phyloP scores from a whole-genome alignment of 2,329 filamentous ascomycete species.

The Aspergillus proliferans region DNA sequence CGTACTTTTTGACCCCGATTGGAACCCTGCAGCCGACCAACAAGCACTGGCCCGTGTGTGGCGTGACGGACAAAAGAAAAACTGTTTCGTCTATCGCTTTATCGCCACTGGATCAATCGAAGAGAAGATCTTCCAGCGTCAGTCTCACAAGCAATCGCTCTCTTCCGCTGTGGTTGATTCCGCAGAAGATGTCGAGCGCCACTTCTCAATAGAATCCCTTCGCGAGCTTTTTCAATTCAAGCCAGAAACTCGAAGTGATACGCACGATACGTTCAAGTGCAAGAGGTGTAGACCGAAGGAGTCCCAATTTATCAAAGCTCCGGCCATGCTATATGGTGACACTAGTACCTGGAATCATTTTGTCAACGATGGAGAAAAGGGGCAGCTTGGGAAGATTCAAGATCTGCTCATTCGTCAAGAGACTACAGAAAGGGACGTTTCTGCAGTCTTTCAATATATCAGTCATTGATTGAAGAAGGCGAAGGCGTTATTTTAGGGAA shows the following conservation, averaged over 20 bases:
- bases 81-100: constrained; percentile 99
- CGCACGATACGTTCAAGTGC: constrained; percentile 98
- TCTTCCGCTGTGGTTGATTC: constrained; percentile 96
- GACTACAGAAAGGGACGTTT: constrained; percentile 69
- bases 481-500: not conserved
- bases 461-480: constrained; percentile 58
- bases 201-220: constrained; percentile 87
- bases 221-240: constrained; percentile 93
- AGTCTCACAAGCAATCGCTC: constrained; percentile 94
- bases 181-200: constrained; percentile 92
- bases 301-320: constrained; percentile 79
- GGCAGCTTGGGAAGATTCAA: constrained; percentile 73
- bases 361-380: constrained; percentile 63
- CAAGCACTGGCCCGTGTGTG: constrained; percentile 95
- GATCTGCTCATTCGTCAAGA: constrained; percentile 88
- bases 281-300: constrained; percentile 88
- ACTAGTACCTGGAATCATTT: constrained; percentile 99
- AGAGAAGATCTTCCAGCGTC: constrained; percentile 98
- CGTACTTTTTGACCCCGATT: constrained; percentile 92
- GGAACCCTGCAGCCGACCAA: constrained; percentile 97
- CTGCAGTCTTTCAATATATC: constrained; percentile 97
- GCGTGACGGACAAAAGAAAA: constrained; percentile 98
- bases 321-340: constrained; percentile 93
- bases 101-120: constrained; percentile 97
- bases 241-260: constrained; percentile 77